Evolutionary conservation across 1,284 basidiomycete genomes (phyloP).

Genomic region (Xanthoconium separans): DNA sequence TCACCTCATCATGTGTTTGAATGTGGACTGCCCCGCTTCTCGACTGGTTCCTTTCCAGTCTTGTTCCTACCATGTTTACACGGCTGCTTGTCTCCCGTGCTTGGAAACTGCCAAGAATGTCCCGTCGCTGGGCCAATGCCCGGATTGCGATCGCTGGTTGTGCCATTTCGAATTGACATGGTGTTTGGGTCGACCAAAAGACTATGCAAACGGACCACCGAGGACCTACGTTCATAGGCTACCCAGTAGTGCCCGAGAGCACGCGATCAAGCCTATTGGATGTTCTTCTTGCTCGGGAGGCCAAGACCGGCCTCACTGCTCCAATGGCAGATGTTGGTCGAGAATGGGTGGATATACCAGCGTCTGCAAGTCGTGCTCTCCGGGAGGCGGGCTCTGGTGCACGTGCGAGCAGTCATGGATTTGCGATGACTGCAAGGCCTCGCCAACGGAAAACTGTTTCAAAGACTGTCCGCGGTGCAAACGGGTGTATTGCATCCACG

Average conservation of each 20-base stretch:
- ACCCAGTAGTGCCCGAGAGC: constrained; percentile 9
- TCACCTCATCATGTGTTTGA: constrained; percentile 17
- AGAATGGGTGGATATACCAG: constrained; percentile 8
- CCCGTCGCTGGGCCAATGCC: constrained; percentile 25
- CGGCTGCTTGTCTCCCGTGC: constrained; percentile 13
- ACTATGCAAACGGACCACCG: not conserved
- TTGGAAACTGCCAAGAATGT: constrained; percentile 3
- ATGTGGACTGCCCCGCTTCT: constrained; percentile 17
- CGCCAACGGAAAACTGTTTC: constrained; percentile 8
- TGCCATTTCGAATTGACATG: constrained; percentile 24
- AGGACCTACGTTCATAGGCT: not conserved
- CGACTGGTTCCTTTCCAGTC: constrained; percentile 16
- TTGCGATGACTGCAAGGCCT: constrained; percentile 23
- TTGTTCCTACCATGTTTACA: constrained; percentile 15
- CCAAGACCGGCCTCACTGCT: constrained; percentile 12
- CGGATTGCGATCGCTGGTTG: constrained; percentile 21
- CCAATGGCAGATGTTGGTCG: constrained; percentile 23
- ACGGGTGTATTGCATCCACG: constrained; percentile 14
- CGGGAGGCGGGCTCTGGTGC: constrained; percentile 20
- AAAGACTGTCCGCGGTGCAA: constrained; percentile 17
- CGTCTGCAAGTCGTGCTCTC: constrained; percentile 19
- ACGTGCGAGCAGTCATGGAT: constrained; percentile 21
- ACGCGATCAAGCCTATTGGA: constrained; percentile 14
- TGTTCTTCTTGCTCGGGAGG: constrained; percentile 10
- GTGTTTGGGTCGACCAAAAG: constrained; percentile 22